A percentile compares a stretch with the other conserved stretches of the same genome.
Evolutionary conservation across 352 stramenopile genomes (phyloP).

Genomic region (Thalassiosira livingstoniorum): DNA sequence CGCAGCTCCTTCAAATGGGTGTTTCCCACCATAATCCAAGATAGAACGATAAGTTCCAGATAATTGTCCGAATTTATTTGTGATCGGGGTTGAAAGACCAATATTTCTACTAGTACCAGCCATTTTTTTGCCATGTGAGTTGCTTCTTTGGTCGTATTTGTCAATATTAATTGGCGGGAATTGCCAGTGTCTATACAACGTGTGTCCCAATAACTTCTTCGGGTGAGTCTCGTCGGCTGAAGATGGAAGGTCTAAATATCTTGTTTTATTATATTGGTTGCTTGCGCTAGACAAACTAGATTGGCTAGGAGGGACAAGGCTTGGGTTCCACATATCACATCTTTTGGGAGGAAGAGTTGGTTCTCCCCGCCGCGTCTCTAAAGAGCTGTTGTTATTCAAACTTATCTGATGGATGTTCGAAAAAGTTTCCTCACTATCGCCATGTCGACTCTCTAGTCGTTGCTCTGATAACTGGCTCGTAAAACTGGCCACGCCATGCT

Average conservation of each 20-base stretch:
- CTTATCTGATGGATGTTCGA: no score
- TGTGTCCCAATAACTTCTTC: not conserved
- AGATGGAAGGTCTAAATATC: conserved; percentile 24
- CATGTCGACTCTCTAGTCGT: no score
- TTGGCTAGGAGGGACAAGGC: conserved; percentile 41
- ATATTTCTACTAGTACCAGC: not conserved
- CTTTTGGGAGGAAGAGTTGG: not conserved
- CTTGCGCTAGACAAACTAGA: conserved; percentile 10
- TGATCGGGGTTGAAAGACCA: not conserved
- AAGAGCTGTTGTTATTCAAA: no score
- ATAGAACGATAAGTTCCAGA: conserved; percentile 5
- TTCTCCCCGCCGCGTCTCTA: no score
- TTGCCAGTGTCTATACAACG: not conserved
- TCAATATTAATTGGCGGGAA: not conserved
- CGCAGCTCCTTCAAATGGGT: not conserved
- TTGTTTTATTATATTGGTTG: conserved; percentile 1
- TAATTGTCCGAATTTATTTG: conserved; percentile 3
- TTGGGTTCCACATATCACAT: conserved; percentile 59
- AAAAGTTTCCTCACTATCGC: no score
- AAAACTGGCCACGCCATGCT: no score
- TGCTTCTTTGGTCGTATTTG: not conserved
- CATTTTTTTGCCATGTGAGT: not conserved
- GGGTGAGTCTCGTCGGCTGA: conserved; percentile 17
- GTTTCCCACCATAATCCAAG: conserved; percentile 11
- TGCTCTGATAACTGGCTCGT: no score